A percentile compares a stretch with the other conserved stretches of the same genome.
phyloP scores from a whole-genome alignment of 352 stramenopile species.

The Peronospora tabacina region DNA sequence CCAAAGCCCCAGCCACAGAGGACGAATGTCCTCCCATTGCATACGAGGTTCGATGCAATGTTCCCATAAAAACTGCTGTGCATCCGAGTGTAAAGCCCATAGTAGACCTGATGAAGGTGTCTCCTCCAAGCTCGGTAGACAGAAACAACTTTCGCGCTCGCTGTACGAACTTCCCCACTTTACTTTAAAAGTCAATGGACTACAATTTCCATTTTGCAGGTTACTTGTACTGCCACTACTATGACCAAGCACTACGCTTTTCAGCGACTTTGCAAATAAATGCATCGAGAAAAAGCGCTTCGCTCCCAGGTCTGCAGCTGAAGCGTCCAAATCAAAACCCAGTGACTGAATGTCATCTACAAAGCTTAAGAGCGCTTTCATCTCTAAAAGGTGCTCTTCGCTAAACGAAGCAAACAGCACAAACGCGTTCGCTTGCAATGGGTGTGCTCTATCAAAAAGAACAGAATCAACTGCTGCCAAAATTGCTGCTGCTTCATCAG shows the following conservation, averaged over 20 bases:
- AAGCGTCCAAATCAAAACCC: conserved; percentile 69
- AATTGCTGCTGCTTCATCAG: conserved; percentile 24
- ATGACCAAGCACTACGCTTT: conserved; percentile 31
- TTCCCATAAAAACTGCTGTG: conserved; percentile 69
- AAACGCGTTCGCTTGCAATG: conserved; percentile 32
- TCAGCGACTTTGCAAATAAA: conserved; percentile 55
- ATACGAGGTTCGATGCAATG: conserved; percentile 51
- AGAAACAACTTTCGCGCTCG: conserved; percentile 11
- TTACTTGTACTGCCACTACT: conserved; percentile 9
- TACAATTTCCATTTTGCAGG: conserved; percentile 18
- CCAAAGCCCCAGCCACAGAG: conserved; percentile 74
- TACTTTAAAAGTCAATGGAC: conserved; percentile 8
- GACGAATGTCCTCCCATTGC: conserved; percentile 53
- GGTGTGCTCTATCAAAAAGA: conserved; percentile 17
- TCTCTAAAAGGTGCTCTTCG: conserved; percentile 59
- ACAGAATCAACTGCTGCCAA: conserved; percentile 32
- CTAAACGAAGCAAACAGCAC: conserved; percentile 61
- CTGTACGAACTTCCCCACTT: conserved; percentile 23
- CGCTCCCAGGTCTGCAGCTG: conserved; percentile 59
- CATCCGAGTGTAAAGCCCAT: conserved; percentile 79
- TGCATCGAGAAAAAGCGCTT: conserved; percentile 72
- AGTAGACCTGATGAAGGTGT: conserved; percentile 61
- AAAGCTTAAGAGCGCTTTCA: conserved; percentile 63
- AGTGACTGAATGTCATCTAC: conserved; percentile 65
- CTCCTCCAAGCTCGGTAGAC: conserved; percentile 33